Evolutionary conservation across 768 basidiomycete genomes (phyloP), one percentile per base, ranked within the genome.

Genomic region (Coprinopsis strossmayeri): DNA sequence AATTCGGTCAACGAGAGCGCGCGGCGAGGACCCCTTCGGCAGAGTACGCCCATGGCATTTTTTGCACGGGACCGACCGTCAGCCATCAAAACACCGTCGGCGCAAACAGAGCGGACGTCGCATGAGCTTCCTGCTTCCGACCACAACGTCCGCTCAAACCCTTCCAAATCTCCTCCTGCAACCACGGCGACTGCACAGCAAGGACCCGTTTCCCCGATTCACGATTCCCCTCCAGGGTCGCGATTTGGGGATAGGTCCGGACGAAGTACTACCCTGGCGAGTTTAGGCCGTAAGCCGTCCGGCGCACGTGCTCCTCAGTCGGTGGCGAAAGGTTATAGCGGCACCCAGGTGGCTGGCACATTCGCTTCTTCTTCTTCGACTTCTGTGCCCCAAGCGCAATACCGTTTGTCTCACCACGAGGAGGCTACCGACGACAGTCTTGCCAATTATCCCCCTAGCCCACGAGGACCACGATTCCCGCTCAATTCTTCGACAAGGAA

Each of bases 301-400:
- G 87, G 87, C 42, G 87, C 87, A 82, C 87, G 87, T 82, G 87
- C 83, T 41, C 49, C 49, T 34, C 78, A 71, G 49, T 73, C 75
- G 56, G 66, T 68, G 50, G 57, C 55, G 65, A 60, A 45, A 57
- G 61, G 53, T 62, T 72, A 63, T 66, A 71, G 65, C 63, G 63
- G 65, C 58, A 65, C 67, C 38, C 41, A 45, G 49, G 42, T 50
- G 49, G 49, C 49, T 50, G 49, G 49, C 42, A 20, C 23, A 52
- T 67, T 66, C 38, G 61, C 66, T 59, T 63, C 69, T 63, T 66
- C 72, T 49, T 68, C 66, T 45, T 49, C 48, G 11, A 21, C 40
- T 42, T 21, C 23, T 20, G 18, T 21, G 11, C 18, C 27, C 42
- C 30, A 27, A 5, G 34, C 50, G 30, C 60, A 66, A 50, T 23